phyloP scores from a whole-genome alignment of 2,329 filamentous ascomycete genomes.

The Furcasterigmium furcatum region DNA sequence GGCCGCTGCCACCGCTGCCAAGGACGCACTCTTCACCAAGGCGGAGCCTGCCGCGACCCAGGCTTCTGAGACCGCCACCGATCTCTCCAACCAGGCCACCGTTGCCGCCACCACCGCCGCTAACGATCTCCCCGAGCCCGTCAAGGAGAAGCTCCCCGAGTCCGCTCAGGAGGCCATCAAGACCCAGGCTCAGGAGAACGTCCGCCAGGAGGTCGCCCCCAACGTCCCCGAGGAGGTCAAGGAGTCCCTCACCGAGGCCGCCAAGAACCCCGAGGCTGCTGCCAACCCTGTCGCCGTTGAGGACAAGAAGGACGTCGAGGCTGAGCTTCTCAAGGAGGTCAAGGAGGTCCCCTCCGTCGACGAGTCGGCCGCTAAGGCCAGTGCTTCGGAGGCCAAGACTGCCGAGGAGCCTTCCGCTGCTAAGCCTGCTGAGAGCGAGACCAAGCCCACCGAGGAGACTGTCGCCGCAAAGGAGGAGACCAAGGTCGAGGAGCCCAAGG shows the following conservation, averaged over 20 bases:
- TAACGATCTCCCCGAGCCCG: slow-evolving; percentile 48
- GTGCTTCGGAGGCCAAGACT: slow-evolving; percentile 11
- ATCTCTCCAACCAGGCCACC: slow-evolving; percentile 30
- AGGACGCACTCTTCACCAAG: slow-evolving; percentile 18
- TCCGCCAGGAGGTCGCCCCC: slow-evolving; percentile 40
- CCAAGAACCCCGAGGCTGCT: slow-evolving; percentile 67
- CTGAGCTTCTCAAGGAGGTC: slow-evolving; percentile 67
- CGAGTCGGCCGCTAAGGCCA: slow-evolving; percentile 10
- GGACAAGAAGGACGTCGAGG: slow-evolving; percentile 73
- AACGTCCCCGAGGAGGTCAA: slow-evolving; percentile 54
- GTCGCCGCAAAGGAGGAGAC: slow-evolving; percentile 1
- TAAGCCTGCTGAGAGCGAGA: slow-evolving; percentile 10
- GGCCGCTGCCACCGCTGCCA: slow-evolving; percentile 26
- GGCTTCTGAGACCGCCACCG: slow-evolving; percentile 31
- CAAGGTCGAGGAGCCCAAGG: slow-evolving; percentile 9
- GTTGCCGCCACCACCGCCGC: slow-evolving; percentile 33
- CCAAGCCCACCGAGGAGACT: slow-evolving; percentile 7
- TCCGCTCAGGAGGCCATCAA: slow-evolving; percentile 46
- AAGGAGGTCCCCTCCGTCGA: slow-evolving; percentile 33
- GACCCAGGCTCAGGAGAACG: slow-evolving; percentile 36
- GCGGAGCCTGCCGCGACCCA: slow-evolving; percentile 21
- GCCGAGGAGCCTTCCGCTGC: slow-evolving; percentile 14
- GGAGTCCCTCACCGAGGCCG: slow-evolving; percentile 55
- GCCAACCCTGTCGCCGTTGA: slow-evolving; percentile 64
- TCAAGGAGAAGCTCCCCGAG: slow-evolving; percentile 48